Evolutionary conservation across 257 asterid genomes (phyloP).

Genomic region (Solanum acaule): DNA sequence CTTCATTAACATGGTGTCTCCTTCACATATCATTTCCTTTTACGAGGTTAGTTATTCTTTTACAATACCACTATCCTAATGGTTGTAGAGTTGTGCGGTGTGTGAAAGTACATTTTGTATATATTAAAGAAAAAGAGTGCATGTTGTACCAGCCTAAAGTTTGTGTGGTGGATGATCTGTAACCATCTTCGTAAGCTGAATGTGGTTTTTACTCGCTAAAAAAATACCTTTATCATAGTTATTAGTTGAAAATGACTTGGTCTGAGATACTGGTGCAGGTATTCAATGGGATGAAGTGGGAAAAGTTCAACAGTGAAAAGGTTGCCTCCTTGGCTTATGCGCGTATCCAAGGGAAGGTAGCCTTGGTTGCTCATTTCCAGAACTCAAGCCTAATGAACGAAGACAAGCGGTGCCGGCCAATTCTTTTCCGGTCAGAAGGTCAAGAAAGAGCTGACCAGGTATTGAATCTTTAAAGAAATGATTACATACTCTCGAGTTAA

Average conservation of each 20-base stretch:
- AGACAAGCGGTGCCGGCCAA: constrained; percentile 90
- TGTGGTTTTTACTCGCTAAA: not conserved
- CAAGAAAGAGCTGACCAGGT: constrained; percentile 58
- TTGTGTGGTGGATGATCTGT: not conserved
- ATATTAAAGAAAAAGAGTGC: not conserved
- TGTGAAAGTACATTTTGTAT: not conserved
- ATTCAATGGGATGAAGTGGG: constrained; percentile 97
- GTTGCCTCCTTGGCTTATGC: constrained; percentile 95
- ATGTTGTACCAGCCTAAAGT: not conserved
- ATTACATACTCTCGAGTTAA: not conserved
- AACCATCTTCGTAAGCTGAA: not conserved
- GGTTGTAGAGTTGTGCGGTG: not conserved
- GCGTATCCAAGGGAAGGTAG: constrained; percentile 80
- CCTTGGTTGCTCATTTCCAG: constrained; percentile 83
- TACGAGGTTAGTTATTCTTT: constrained; percentile 49
- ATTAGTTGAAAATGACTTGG: not conserved
- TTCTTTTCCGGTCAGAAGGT: constrained; percentile 74
- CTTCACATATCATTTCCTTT: constrained; percentile 67
- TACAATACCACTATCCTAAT: not conserved
- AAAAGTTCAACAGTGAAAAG: constrained; percentile 88
- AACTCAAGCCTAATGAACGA: constrained; percentile 96
- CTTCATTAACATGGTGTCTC: constrained; percentile 91
- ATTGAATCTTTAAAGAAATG: not conserved
- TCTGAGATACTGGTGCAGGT: constrained; percentile 26
- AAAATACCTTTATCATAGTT: not conserved